Evolutionary conservation across 202 grass and related monocot genomes (phyloP).

Genomic region (Cymbopogon flexuosus): DNA sequence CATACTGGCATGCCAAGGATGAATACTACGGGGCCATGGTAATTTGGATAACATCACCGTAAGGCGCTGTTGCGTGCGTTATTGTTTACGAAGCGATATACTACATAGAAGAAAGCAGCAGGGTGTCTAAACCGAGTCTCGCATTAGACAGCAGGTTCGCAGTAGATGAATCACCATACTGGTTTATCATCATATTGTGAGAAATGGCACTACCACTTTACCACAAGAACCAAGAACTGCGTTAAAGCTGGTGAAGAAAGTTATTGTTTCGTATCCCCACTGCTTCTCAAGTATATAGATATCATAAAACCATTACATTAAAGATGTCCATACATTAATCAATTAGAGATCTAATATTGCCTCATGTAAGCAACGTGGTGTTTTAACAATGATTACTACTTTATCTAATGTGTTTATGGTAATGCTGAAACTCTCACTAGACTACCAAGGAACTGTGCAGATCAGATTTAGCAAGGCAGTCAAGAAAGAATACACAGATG

Average conservation of each 20-base stretch:
- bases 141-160: slow-evolving; percentile 2
- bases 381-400: slow-evolving; percentile 23
- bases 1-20: not conserved
- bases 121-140: not conserved
- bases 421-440: slow-evolving; percentile 18
- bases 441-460: not conserved
- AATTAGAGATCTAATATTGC: slow-evolving; percentile 21
- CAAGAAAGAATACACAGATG: slow-evolving; percentile 26
- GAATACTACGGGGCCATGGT: not conserved
- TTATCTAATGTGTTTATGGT: slow-evolving; percentile 24
- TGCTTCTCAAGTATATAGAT: slow-evolving; percentile 25
- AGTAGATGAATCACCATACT: not conserved
- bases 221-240: not conserved
- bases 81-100: not conserved
- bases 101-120: not conserved
- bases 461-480: not conserved
- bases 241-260: slow-evolving; percentile 23
- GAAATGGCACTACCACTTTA: slow-evolving; percentile 13
- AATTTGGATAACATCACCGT: not conserved
- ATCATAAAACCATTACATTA: slow-evolving; percentile 38
- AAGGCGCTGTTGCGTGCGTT: not conserved
- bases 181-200: slow-evolving; percentile 27
- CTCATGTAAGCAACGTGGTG: slow-evolving; percentile 6
- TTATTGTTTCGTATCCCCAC: slow-evolving; percentile 23
- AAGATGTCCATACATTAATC: slow-evolving; percentile 39